Evolutionary conservation across 2,329 filamentous ascomycete genomes (phyloP).

Genomic region (Fusarium tricinctum): DNA sequence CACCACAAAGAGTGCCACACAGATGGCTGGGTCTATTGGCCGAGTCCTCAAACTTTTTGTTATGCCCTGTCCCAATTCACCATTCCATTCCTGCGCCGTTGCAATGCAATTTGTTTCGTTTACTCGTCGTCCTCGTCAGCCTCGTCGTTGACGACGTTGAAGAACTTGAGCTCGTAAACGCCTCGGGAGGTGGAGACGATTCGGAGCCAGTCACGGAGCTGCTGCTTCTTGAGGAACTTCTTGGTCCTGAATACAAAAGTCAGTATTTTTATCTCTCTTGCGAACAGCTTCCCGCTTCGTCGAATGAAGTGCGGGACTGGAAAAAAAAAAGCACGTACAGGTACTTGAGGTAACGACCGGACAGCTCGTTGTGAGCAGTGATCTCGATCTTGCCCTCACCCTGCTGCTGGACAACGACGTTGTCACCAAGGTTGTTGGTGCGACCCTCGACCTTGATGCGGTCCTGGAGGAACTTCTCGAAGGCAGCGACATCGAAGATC

Average conservation of each 20-base stretch:
- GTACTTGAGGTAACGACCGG: slow-evolving; percentile 99
- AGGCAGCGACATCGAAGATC: slow-evolving; percentile 99
- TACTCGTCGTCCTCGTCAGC: slow-evolving; percentile 99
- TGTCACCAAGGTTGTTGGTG: slow-evolving; percentile 97
- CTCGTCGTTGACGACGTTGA: slow-evolving; percentile 99
- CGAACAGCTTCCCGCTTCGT: background rate
- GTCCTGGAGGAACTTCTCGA: slow-evolving; percentile 99
- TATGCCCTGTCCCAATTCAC: slow-evolving; percentile 50
- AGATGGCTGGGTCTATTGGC: slow-evolving; percentile 52
- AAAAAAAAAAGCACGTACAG: slow-evolving; percentile 72
- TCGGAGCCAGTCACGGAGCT: slow-evolving; percentile 99
- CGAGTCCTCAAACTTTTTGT: slow-evolving; percentile 49
- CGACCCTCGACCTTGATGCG: slow-evolving; percentile 99
- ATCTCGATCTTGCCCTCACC: slow-evolving; percentile 99
- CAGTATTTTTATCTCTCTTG: slow-evolving; percentile 4
- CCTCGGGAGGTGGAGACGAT: slow-evolving; percentile 98
- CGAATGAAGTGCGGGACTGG: background rate
- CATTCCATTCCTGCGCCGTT: slow-evolving; percentile 52
- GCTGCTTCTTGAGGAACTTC: slow-evolving; percentile 99
- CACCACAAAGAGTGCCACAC: slow-evolving; percentile 51
- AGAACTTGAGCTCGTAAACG: slow-evolving; percentile 99
- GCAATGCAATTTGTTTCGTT: slow-evolving; percentile 57
- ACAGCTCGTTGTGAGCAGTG: slow-evolving; percentile 97
- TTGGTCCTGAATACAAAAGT: slow-evolving; percentile 80
- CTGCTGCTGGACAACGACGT: slow-evolving; percentile 88